A percentile compares a stretch with the other conserved stretches of the same genome.
Conservation (phyloP, 176 grass and related monocot genomes). For the bread wheat (Triticum aestivum) region IWGSC_CS_RefSeq_v2.1 NC_057814.1:265937273-265937772, state of each 20-base stretch:
- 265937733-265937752: conserved; percentile 15
- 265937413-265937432: conserved; percentile 26
- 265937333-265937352: background rate
- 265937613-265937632: background rate
- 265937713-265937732: background rate
- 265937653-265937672: conserved; percentile 18
- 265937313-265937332: conserved; percentile 23
- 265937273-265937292: conserved; percentile 23
- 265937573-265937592: conserved; percentile 18
- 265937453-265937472: background rate
- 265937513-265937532: conserved; percentile 1
- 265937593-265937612: background rate
- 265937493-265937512: background rate
- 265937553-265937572: background rate
- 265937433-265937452: background rate
- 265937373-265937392: background rate
- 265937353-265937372: conserved; percentile 16
- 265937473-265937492: background rate
- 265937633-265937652: background rate
- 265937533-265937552: conserved; percentile 11
- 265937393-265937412: conserved; percentile 8
- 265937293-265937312: background rate
- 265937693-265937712: background rate
- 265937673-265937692: conserved; percentile 15
- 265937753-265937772: background rate